These are phyloP conservation scores for Neonectria neomacrospora DNA, from an alignment of 2,329 filamentous ascomycete species.

Conservation along the genomic window DNA sequence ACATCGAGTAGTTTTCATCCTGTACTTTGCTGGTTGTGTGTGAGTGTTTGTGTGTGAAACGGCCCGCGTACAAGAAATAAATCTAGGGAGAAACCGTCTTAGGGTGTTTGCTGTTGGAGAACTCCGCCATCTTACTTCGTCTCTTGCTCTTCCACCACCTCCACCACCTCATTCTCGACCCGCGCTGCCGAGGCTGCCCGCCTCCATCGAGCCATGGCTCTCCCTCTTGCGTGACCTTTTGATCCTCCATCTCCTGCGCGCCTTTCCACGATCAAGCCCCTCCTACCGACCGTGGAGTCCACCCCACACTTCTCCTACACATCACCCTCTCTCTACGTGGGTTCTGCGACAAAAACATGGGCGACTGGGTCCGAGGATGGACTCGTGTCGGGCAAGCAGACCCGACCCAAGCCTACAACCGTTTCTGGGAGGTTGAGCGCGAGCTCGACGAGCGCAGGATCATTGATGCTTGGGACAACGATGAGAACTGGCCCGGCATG, in stretches of 20 bases:
- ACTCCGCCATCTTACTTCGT: neutral
- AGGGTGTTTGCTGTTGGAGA: neutral
- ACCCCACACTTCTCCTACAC: neutral
- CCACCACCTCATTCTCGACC: neutral
- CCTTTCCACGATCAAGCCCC: constrained; percentile 5
- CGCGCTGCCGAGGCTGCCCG: neutral
- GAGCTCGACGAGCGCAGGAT: constrained; percentile 45
- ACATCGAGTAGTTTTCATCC: neutral
- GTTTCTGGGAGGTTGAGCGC: constrained; percentile 45
- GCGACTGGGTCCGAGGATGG: constrained; percentile 47
- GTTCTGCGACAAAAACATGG: constrained; percentile 36
- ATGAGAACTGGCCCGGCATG: constrained; percentile 50
- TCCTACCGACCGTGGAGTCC: neutral
- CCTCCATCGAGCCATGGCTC: constrained; percentile 24
- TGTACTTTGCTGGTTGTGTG: neutral
- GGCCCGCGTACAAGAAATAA: neutral
- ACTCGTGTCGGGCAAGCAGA: constrained; percentile 47
- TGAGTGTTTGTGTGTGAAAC: neutral
- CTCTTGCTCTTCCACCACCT: neutral
- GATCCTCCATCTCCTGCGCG: constrained; percentile 14
- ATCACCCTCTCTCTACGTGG: neutral
- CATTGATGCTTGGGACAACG: constrained; percentile 48
- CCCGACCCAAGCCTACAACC: constrained; percentile 35
- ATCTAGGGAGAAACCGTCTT: neutral
- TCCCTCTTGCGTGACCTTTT: constrained; percentile 19